A percentile compares a stretch with the other conserved stretches of the same genome.
Evolutionary conservation across 202 grass and related monocot genomes (phyloP).

Genomic region (Dendrocalamus latiflorus): DNA sequence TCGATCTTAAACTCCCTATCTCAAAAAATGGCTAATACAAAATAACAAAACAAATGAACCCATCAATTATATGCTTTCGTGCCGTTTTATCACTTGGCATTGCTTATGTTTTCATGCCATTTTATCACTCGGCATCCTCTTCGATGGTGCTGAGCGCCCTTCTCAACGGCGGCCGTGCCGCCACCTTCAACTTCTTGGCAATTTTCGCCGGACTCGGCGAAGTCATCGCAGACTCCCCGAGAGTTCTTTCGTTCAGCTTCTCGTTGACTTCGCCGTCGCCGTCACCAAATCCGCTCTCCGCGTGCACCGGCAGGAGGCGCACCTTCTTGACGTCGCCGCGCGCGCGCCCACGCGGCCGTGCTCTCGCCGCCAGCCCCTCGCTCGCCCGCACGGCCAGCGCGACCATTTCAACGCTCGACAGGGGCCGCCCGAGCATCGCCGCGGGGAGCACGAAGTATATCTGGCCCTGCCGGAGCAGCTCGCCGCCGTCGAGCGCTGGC

Average conservation of each 20-base stretch:
- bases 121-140: constrained; percentile 20
- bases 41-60: not conserved
- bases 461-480: constrained; percentile 49
- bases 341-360: not conserved
- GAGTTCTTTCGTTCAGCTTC: constrained; percentile 41
- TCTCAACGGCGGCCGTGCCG: not conserved
- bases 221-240: not conserved
- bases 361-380: constrained; percentile 28
- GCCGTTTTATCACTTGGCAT: too few species aligned
- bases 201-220: too few species aligned
- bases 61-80: too few species aligned
- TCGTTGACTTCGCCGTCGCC: not conserved
- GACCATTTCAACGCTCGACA: constrained; percentile 58
- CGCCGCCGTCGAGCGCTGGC: constrained; percentile 31
- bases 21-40: not conserved
- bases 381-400: constrained; percentile 57
- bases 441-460: constrained; percentile 70
- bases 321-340: too few species aligned
- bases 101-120: not conserved
- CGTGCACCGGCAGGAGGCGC: too few species aligned
- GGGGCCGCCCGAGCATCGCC: constrained; percentile 31
- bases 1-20: not conserved
- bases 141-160: constrained; percentile 29
- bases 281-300: too few species aligned
- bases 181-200: not conserved